Evolutionary conservation across 2,329 filamentous ascomycete genomes (phyloP).

Genomic region (Trichoderma sp.): DNA sequence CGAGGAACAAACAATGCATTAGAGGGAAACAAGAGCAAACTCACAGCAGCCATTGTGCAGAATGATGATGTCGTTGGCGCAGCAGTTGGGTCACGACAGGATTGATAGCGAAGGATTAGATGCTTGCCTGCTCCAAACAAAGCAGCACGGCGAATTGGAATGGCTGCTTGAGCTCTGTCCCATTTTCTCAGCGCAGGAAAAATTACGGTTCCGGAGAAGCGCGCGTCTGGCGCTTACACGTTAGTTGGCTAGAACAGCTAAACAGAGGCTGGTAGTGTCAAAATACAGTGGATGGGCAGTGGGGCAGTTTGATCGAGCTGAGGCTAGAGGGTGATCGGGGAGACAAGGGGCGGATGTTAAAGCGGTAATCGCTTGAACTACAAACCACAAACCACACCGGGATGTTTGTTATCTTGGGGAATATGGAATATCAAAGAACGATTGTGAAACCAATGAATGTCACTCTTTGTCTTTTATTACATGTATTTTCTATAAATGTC

Average conservation of each 20-base stretch:
- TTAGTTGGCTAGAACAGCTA: not conserved
- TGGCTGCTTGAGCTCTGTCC: not conserved
- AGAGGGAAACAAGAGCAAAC: constrained; percentile 31
- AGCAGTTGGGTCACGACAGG: constrained; percentile 7
- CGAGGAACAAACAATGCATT: not conserved
- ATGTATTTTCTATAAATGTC: no score
- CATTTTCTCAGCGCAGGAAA: constrained; percentile 3
- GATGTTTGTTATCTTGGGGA: not conserved
- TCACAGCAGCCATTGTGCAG: constrained; percentile 55
- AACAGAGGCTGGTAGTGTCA: not conserved
- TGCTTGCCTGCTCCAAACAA: constrained; percentile 4
- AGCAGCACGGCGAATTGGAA: not conserved
- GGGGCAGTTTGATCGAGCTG: not conserved
- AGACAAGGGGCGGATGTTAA: not conserved
- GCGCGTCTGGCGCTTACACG: constrained; percentile 19
- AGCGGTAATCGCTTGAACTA: not conserved
- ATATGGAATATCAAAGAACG: not conserved
- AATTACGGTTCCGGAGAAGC: constrained; percentile 13
- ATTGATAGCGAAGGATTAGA: not conserved
- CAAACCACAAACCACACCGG: not conserved
- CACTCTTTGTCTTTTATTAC: not conserved
- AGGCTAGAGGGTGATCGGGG: not conserved
- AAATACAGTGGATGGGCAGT: not conserved
- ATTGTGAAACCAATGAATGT: not conserved
- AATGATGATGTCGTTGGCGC: constrained; percentile 15